These are phyloP conservation scores for Rhizopus arrhizus DNA, from an alignment of 371 early-diverging fungal genomes.

Conservation along the genomic window DNA sequence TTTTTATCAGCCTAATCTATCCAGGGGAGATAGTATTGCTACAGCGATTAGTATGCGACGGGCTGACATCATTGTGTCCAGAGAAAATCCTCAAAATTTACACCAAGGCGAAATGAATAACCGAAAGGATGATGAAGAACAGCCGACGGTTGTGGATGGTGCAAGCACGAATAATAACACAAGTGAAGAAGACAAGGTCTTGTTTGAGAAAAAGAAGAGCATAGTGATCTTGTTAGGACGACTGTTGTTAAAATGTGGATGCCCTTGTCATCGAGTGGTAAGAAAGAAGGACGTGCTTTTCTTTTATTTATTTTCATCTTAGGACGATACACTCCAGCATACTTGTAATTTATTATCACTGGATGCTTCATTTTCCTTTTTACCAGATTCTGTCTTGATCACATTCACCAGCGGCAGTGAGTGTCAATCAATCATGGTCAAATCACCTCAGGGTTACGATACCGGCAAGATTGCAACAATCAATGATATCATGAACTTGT, in stretches of 20 bases:
- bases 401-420: slow-evolving; percentile 25
- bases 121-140: slow-evolving; percentile 1
- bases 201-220: slow-evolving; percentile 39
- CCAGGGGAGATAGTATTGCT: slow-evolving; percentile 28
- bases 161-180: background rate
- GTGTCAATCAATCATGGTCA: slow-evolving; percentile 45
- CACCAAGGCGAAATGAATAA: slow-evolving; percentile 20
- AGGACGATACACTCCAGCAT: slow-evolving; percentile 46
- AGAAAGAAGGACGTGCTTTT: background rate
- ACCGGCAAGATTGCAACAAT: slow-evolving; percentile 43
- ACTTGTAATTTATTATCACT: slow-evolving; percentile 29
- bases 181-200: slow-evolving; percentile 5
- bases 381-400: slow-evolving; percentile 47
- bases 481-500: slow-evolving; percentile 38
- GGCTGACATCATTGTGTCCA: slow-evolving; percentile 29
- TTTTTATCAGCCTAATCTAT: slow-evolving; percentile 3
- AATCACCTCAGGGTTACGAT: slow-evolving; percentile 41
- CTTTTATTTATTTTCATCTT: background rate
- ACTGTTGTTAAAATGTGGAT: slow-evolving; percentile 43
- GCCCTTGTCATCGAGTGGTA: slow-evolving; percentile 51
- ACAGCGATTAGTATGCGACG: slow-evolving; percentile 32
- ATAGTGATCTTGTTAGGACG: slow-evolving; percentile 36
- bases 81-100: slow-evolving; percentile 32
- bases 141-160: background rate
- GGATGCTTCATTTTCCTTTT: slow-evolving; percentile 39